Evolutionary conservation across 306 rosid species (phyloP).

Genomic region (Cucumis cinereus): DNA sequence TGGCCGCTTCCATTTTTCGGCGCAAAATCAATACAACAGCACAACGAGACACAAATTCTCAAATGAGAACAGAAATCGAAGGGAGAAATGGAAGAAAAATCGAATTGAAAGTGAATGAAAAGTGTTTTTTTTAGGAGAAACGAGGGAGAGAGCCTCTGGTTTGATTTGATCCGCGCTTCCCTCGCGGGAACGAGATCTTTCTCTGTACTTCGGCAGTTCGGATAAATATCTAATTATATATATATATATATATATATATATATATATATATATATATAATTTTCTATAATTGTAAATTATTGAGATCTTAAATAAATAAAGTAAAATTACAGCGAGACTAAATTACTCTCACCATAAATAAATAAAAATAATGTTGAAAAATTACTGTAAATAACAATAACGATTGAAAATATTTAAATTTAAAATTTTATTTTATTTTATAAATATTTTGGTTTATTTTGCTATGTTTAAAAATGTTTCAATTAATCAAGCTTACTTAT

Average conservation of each 20-base stretch:
- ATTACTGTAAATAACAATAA: too few species aligned
- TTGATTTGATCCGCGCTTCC: slow-evolving; percentile 48
- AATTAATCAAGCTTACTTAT: too few species aligned
- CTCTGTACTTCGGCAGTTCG: neutral
- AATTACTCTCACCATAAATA: too few species aligned
- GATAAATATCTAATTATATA: neutral
- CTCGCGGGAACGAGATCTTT: slow-evolving; percentile 28
- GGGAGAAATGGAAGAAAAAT: neutral
- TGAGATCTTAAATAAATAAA: too few species aligned
- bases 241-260: neutral
- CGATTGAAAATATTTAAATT: too few species aligned
- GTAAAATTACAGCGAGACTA: too few species aligned
- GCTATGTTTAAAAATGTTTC: too few species aligned
- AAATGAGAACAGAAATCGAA: neutral
- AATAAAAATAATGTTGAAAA: too few species aligned
- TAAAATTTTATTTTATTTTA: too few species aligned
- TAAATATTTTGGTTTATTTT: too few species aligned
- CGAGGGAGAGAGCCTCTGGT: neutral
- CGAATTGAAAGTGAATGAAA: neutral
- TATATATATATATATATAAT: neutral
- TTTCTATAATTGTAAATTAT: neutral
- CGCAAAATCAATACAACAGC: neutral
- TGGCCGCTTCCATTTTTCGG: slow-evolving; percentile 70
- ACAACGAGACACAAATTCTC: neutral
- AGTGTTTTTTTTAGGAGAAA: neutral